Base-by-base conservation (phyloP, 2,329 filamentous ascomycete species). In the Verticillium longisporum region DNA sequence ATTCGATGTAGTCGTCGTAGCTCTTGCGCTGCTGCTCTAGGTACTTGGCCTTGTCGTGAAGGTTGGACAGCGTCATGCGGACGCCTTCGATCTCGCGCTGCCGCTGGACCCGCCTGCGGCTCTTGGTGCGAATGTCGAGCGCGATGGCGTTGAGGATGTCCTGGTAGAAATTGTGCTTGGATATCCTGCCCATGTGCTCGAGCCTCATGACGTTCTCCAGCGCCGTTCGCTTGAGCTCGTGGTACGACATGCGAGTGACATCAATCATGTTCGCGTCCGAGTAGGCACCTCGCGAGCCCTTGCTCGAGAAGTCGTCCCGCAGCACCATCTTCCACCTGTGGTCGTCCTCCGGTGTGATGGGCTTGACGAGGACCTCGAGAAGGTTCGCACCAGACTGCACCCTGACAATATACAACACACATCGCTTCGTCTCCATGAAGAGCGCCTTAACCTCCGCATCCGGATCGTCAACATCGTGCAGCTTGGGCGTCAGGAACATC, bases 1-100 rank as follows among this genome's bases (percentile, higher is more conserved):
- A 93, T 78, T 99, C 96, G 71, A 99, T 97, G 76, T 99, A 99
- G 77, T 99, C 92, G 72, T 99, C 97, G 78, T 99, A 99, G 66
- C 89, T 95, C 81, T 97, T 97, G 63, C 96, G 86, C 77, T 99
- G 95, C 68, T 92, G 90, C 72, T 99, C 95, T 10, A 99, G 84
- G 76, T 96, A 99, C 66, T 87, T 85, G 41, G 94, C 93, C 78
- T 99, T 95, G 68, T 92, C 87, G 74, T 91, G 88, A 63, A 96
- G 77, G 66, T 92, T 91, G 54, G 81, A 75, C 15, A 95, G 80
- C 1, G 91, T 95, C 61, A 89, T 79, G 33, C 89, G 84, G 26
- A 94, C 91, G 55, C 89, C 88, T 68, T 99, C 95, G 45, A 98
- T 75, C 74, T 99, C 95, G 56, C 91, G 88, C 71, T 97, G 90